Evolutionary conservation across 2,329 filamentous ascomycete genomes (phyloP).

Genomic region (Zymoseptoria ardabiliae): DNA sequence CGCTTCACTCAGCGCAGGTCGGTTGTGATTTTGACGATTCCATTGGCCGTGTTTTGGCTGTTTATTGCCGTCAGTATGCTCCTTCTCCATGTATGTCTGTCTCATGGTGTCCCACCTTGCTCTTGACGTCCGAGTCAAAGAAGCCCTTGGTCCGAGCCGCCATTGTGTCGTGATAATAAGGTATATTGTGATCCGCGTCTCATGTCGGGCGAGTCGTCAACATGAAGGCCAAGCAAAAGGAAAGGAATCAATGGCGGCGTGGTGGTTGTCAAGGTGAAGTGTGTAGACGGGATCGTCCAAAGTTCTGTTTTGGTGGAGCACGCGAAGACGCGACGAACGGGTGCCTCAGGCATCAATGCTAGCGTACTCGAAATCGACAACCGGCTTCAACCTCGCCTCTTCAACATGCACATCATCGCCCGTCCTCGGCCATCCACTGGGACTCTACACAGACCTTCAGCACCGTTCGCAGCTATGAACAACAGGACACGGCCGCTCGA

Average conservation of each 20-base stretch:
- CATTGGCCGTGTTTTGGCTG: conserved; percentile 22
- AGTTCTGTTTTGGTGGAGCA: not conserved
- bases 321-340: not conserved
- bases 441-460: not conserved
- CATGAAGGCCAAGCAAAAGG: not conserved
- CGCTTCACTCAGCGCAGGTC: conserved; percentile 16
- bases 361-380: too few relatives aligned
- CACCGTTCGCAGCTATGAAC: too few relatives aligned
- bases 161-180: conserved; percentile 10
- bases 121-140: conserved; percentile 41
- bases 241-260: not conserved
- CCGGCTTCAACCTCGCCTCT: not conserved
- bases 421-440: not conserved
- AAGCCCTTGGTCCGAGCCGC: conserved; percentile 42
- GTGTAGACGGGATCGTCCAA: too few relatives aligned
- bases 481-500: too few relatives aligned
- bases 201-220: not conserved
- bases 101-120: conserved; percentile 29
- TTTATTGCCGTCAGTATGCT: conserved; percentile 4
- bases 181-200: not conserved
- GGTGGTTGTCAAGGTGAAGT: not conserved
- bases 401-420: not conserved
- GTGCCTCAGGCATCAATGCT: not conserved
- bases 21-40: conserved; percentile 13
- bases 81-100: not conserved